Evolutionary conservation across 192 early-diverging fungal genomes (phyloP).

Genomic region (Glomus cerebriforme): DNA sequence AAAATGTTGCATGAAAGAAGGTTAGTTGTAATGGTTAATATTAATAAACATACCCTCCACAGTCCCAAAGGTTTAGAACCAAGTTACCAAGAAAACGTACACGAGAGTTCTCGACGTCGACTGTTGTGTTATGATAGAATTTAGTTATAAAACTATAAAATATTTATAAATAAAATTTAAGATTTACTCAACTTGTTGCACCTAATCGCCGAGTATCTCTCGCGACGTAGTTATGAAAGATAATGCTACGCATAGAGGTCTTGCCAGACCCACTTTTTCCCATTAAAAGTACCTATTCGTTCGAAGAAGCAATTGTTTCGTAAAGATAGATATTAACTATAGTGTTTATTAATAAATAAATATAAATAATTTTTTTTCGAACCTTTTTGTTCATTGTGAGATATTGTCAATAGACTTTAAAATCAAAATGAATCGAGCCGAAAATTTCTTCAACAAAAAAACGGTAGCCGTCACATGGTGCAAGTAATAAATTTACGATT

Average conservation of each 20-base stretch:
- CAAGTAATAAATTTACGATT: too few species aligned
- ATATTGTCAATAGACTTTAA: too few species aligned
- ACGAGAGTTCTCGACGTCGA: conserved; percentile 97
- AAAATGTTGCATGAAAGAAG: conserved; percentile 1
- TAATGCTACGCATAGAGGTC: conserved; percentile 98
- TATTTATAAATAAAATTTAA: not conserved
- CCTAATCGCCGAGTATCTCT: conserved; percentile 92
- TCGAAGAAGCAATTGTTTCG: not conserved
- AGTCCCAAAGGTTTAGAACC: conserved; percentile 98
- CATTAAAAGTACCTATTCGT: conserved; percentile 90
- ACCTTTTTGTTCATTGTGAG: not conserved
- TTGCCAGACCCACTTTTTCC: conserved; percentile 96
- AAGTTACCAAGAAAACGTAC: conserved; percentile 95
- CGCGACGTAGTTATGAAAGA: conserved; percentile 97
- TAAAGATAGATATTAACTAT: not conserved
- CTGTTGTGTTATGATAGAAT: conserved; percentile 41
- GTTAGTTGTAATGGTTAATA: not conserved
- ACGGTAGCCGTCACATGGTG: too few species aligned
- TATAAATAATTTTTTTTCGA: not conserved
- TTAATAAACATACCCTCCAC: conserved; percentile 66
- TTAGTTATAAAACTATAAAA: not conserved
- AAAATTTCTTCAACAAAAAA: too few species aligned
- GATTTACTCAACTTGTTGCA: conserved; percentile 75
- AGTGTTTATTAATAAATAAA: not conserved
- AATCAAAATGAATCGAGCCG: too few species aligned